Percentiles rank a stretch among this genome's conserved stretches.
phyloP scores from a whole-genome alignment of 208 protist species.

The Wallacemonas sp. region DNA sequence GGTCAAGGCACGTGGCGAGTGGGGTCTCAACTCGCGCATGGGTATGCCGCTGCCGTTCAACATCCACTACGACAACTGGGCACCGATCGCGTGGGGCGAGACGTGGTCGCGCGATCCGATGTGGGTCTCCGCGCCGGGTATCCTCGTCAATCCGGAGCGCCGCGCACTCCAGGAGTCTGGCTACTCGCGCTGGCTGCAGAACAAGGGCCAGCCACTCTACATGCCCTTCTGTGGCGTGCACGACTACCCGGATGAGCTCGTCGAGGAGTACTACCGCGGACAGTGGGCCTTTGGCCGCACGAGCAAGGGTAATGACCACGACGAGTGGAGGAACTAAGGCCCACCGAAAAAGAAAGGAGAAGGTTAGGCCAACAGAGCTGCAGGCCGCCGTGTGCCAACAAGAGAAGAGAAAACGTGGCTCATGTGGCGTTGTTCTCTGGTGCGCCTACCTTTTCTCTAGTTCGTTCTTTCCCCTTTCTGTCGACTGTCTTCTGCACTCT shows the following conservation, averaged over 20 bases:
- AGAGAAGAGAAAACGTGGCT: no score
- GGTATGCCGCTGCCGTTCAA: constrained; percentile 82
- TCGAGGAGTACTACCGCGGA: constrained; percentile 91
- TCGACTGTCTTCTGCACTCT: background rate
- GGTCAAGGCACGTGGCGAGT: constrained; percentile 87
- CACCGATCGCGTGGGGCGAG: constrained; percentile 63
- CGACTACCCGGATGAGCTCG: constrained; percentile 86
- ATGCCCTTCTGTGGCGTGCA: constrained; percentile 91
- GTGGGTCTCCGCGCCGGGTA: constrained; percentile 70
- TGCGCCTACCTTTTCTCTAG: background rate
- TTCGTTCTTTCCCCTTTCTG: constrained; percentile 9
- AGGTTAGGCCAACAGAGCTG: no score
- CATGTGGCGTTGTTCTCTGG: background rate
- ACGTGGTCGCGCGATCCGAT: constrained; percentile 79
- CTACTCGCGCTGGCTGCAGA: constrained; percentile 83
- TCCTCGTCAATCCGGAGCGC: constrained; percentile 81
- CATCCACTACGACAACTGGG: constrained; percentile 83
- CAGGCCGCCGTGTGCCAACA: no score
- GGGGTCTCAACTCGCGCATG: constrained; percentile 83
- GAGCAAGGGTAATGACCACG: constrained; percentile 89
- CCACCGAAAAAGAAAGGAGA: background rate
- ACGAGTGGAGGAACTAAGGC: constrained; percentile 90
- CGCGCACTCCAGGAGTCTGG: constrained; percentile 78
- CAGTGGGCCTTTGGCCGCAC: constrained; percentile 82
- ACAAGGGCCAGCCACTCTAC: constrained; percentile 82